Conservation (phyloP, 352 stramenopile species). For the Globisporangium uncinulatum region DNA sequence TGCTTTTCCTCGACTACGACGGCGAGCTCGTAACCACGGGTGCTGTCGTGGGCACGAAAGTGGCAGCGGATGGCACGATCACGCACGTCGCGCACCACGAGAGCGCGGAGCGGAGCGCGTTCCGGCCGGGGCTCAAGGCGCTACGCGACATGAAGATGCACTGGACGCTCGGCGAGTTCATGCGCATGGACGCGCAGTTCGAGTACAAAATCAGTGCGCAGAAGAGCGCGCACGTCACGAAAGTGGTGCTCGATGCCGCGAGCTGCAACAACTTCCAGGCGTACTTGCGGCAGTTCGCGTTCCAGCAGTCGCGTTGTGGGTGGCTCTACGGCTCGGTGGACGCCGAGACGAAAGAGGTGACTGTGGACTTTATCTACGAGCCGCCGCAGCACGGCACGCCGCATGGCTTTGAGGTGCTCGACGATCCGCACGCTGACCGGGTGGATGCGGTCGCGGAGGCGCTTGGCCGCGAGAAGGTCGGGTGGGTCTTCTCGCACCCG, state of each 20-base stretch:
- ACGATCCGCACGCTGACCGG: constrained; percentile 87
- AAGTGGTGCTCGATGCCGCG: constrained; percentile 84
- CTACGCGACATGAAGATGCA: constrained; percentile 98
- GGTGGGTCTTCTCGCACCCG: constrained; percentile 97
- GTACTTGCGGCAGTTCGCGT: constrained; percentile 87
- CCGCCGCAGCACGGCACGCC: constrained; percentile 89
- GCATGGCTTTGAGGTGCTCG: constrained; percentile 89
- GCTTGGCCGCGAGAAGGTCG: constrained; percentile 90
- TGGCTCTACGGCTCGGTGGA: constrained; percentile 94
- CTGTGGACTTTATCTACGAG: constrained; percentile 96
- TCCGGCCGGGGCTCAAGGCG: constrained; percentile 93
- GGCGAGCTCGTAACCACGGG: constrained; percentile 55
- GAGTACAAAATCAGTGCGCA: constrained; percentile 96
- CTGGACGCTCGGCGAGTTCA: constrained; percentile 97
- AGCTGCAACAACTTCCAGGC: constrained; percentile 91
- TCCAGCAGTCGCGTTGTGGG: constrained; percentile 91
- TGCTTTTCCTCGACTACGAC: constrained; percentile 77
- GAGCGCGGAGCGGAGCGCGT: constrained; percentile 77
- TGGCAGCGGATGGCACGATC: constrained; percentile 75
- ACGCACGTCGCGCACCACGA: constrained; percentile 76
- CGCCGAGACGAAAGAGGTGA: constrained; percentile 79
- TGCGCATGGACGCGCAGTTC: constrained; percentile 96
- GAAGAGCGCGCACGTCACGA: constrained; percentile 78
- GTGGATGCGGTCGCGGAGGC: constrained; percentile 82
- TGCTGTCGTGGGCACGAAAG: constrained; percentile 52